phyloP scores from a whole-genome alignment of 2,329 filamentous ascomycete genomes.

The Trichoderma gracile region DNA sequence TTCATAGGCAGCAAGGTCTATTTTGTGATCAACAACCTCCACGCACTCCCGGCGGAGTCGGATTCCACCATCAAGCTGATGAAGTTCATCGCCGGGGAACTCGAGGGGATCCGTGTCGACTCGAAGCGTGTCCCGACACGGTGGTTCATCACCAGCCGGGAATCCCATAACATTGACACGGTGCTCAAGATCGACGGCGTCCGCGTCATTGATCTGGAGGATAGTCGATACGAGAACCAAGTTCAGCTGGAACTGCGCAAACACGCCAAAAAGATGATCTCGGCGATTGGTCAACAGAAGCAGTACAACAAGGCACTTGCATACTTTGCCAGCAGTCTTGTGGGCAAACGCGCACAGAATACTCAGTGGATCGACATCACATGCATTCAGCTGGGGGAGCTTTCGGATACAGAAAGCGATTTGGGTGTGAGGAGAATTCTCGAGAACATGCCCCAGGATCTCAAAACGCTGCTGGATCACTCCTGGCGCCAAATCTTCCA shows the following conservation, averaged over 20 bases:
- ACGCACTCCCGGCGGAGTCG: conserved; percentile 40
- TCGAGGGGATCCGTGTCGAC: conserved; percentile 30
- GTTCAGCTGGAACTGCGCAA: conserved; percentile 41
- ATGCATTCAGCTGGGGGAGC: conserved; percentile 44
- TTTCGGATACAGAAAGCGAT: conserved; percentile 42
- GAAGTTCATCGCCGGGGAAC: conserved; percentile 37
- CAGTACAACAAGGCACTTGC: conserved; percentile 45
- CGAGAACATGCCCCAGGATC: conserved; percentile 44
- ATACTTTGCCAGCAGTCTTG: conserved; percentile 46
- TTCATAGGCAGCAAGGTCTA: conserved; percentile 35
- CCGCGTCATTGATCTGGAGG: conserved; percentile 41
- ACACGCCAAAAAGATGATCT: conserved; percentile 38
- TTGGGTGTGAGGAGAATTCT: conserved; percentile 42
- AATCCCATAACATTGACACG: conserved; percentile 33
- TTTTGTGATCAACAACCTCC: conserved; percentile 46
- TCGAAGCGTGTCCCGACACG: conserved; percentile 30
- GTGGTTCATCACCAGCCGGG: conserved; percentile 46
- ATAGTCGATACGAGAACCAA: conserved; percentile 42
- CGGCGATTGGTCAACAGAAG: conserved; percentile 38
- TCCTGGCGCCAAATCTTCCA: conserved; percentile 43
- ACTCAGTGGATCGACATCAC: conserved; percentile 49
- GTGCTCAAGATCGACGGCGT: conserved; percentile 36
- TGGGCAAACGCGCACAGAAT: conserved; percentile 45
- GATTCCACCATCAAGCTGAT: conserved; percentile 40
- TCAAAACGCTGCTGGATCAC: conserved; percentile 40